Conservation (phyloP, 179 eudicot genomes). For the Amaranthus tricolor region DNA sequence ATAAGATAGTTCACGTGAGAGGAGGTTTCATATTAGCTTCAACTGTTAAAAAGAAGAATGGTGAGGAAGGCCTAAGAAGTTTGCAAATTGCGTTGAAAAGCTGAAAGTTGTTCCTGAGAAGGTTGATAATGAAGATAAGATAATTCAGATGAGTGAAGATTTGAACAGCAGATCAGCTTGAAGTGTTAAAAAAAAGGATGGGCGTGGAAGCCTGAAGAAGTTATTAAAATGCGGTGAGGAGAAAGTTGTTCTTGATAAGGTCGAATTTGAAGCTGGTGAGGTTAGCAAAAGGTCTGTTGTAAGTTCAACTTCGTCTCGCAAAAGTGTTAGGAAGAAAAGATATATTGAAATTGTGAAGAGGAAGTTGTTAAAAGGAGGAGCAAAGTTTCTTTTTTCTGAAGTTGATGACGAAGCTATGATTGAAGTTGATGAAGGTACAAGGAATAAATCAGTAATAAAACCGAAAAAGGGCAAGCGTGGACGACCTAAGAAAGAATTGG, state of each 20-base stretch:
- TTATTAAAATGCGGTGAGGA: slow-evolving; percentile 5
- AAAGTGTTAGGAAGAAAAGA: slow-evolving; percentile 35
- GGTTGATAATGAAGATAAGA: slow-evolving; percentile 7
- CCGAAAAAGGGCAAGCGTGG: slow-evolving; percentile 33
- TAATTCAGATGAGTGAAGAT: neutral
- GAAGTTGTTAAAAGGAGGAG: slow-evolving; percentile 17
- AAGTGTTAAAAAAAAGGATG: slow-evolving; percentile 16
- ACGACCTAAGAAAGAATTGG: slow-evolving; percentile 33
- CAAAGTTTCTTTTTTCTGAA: slow-evolving; percentile 17
- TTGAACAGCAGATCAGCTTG: too few species aligned
- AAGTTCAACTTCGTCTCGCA: slow-evolving; percentile 21
- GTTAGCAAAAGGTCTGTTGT: slow-evolving; percentile 17
- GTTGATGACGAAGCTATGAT: slow-evolving; percentile 9
- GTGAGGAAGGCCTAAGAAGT: slow-evolving; percentile 20
- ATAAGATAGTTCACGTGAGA: neutral
- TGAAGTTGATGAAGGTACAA: slow-evolving; percentile 15
- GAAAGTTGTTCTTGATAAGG: slow-evolving; percentile 3
- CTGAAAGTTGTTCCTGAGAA: slow-evolving; percentile 9
- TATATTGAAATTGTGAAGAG: slow-evolving; percentile 23
- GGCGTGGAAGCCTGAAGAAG: slow-evolving; percentile 26
- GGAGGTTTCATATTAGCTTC: slow-evolving; percentile 9
- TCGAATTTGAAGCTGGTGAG: slow-evolving; percentile 8
- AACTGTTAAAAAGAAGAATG: slow-evolving; percentile 15
- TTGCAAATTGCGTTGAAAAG: neutral
- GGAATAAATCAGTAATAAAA: slow-evolving; percentile 7